A percentile compares a stretch with the other conserved stretches of the same genome.
These are phyloP conservation scores for Aspergillus jensenii DNA, from an alignment of 2,329 filamentous ascomycete species.

Conservation along the genomic window DNA sequence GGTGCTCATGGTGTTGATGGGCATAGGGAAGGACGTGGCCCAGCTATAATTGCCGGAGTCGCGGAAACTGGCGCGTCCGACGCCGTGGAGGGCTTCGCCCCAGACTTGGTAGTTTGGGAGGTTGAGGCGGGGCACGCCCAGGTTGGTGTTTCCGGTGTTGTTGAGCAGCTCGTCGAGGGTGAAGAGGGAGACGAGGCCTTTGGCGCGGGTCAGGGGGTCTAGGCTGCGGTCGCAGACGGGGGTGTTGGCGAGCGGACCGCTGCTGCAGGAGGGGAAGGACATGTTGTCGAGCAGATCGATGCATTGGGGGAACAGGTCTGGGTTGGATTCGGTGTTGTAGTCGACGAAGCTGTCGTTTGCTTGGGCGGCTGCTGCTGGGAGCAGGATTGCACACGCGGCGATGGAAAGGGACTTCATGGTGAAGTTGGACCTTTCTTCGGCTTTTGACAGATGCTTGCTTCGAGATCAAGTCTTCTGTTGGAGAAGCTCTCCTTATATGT, in stretches of 20 bases:
- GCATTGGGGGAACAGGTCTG: constrained; percentile 22
- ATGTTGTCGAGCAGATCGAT: constrained; percentile 16
- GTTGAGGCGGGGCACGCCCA: constrained; percentile 57
- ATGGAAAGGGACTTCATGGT: constrained; percentile 20
- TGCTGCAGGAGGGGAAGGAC: constrained; percentile 52
- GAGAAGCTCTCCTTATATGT: too few species aligned
- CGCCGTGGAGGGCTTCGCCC: constrained; percentile 61
- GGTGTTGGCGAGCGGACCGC: constrained; percentile 51
- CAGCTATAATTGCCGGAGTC: constrained; percentile 54
- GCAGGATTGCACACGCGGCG: constrained; percentile 20
- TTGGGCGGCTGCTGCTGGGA: constrained; percentile 22
- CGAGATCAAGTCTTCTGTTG: too few species aligned
- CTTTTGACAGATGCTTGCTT: too few species aligned
- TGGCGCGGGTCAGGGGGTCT: constrained; percentile 41
- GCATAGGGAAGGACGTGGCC: constrained; percentile 66
- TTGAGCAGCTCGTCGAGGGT: constrained; percentile 57
- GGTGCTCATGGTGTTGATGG: constrained; percentile 61
- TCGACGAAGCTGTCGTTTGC: constrained; percentile 28
- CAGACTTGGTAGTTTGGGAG: constrained; percentile 62
- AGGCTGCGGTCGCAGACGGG: constrained; percentile 52
- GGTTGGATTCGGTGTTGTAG: constrained; percentile 27
- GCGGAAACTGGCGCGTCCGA: constrained; percentile 61
- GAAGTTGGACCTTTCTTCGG: too few species aligned
- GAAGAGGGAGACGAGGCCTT: constrained; percentile 52
- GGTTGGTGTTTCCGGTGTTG: constrained; percentile 49